Conservation (phyloP, 1,139 yeast species). For the Diutina scorzettiae region DNA sequence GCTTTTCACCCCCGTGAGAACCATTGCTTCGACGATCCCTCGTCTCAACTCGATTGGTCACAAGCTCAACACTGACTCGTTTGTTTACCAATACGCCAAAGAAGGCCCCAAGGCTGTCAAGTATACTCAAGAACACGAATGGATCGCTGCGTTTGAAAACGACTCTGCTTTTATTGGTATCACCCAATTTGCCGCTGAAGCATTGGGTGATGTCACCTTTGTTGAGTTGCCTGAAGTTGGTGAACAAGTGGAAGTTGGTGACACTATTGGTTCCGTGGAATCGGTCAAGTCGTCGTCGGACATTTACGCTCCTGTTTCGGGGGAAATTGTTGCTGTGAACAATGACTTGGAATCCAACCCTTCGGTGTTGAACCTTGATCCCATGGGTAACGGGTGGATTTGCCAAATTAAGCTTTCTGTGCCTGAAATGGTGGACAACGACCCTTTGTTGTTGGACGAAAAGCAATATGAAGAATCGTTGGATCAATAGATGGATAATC, state of each 20-base stretch:
- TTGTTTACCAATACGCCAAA: conserved; percentile 37
- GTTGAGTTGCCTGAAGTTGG: conserved; percentile 83
- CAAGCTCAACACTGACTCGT: conserved; percentile 38
- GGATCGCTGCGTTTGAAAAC: conserved; percentile 82
- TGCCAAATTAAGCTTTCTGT: conserved; percentile 55
- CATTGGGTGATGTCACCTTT: conserved; percentile 95
- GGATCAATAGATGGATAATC: conserved; percentile 39
- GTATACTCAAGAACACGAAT: conserved; percentile 89
- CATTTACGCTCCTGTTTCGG: conserved; percentile 78
- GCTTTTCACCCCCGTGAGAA: conserved; percentile 1
- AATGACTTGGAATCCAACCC: conserved; percentile 56
- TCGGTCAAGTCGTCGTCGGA: conserved; percentile 92
- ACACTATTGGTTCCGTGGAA: conserved; percentile 85
- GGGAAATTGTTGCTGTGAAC: conserved; percentile 68
- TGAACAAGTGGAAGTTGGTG: conserved; percentile 56
- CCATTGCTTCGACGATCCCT: conserved; percentile 3
- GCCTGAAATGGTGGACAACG: conserved; percentile 16
- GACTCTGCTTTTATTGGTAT: conserved; percentile 82
- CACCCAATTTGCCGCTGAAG: conserved; percentile 91
- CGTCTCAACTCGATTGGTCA: conserved; percentile 31
- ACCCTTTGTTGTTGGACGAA: conserved; percentile 27
- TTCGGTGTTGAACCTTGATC: conserved; percentile 71
- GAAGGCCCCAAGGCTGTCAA: conserved; percentile 42
- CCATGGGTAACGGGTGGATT: conserved; percentile 92
- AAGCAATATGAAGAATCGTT: conserved; percentile 58